Base-by-base conservation (phyloP, 371 early-diverging fungal genomes). In the Nematocida ausubeli region DNA sequence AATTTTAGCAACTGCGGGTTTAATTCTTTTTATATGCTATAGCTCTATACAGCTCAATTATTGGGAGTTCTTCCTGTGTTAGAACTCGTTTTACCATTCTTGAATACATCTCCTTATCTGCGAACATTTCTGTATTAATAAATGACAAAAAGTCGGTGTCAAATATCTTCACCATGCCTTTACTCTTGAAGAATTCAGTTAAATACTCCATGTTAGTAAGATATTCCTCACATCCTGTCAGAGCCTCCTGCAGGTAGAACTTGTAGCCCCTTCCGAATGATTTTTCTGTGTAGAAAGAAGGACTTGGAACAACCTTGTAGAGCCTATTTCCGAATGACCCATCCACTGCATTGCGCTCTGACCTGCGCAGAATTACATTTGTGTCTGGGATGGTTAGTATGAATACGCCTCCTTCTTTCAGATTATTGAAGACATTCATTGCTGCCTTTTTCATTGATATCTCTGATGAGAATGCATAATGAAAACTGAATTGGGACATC, bases 161-260 rank as follows among this genome's bases (percentile, higher is more conserved):
- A 60, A 69, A 42, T 47, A 84, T 49, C 12, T 82, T 9, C 22
- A 35, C 47, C 3, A 84, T n/a, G 9, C 69, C 72, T 26, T 71
- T 58, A n/a, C 52, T 51, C 39, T 54, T 32, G 32, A 81, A 66
- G 14, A 47, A 28, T n/a, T 69, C 44, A 22, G 56, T 62, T 28
- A 86, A 63, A 24, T 28, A 37, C 35, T 79, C 24, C 14, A 80
- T 37, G 67, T 83, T 80, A 0, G 79, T 91, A 32, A 98, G 86
- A 84, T 93, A 97, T 85, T 98, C 99, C 0, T 95, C 92, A 83
- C 96, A 95, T 82, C 94, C 92, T 62, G 92, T 90, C 2, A 99
- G 92, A 0, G 98, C 98, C 84, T 98, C 98, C 52, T 89, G 90
- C 24, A 98, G 87, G 75, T 91, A 89, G 86, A 97, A 99, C 87